Base-by-base conservation (phyloP, 495 filamentous ascomycete genomes). In the Neurospora intermedia region DNA sequence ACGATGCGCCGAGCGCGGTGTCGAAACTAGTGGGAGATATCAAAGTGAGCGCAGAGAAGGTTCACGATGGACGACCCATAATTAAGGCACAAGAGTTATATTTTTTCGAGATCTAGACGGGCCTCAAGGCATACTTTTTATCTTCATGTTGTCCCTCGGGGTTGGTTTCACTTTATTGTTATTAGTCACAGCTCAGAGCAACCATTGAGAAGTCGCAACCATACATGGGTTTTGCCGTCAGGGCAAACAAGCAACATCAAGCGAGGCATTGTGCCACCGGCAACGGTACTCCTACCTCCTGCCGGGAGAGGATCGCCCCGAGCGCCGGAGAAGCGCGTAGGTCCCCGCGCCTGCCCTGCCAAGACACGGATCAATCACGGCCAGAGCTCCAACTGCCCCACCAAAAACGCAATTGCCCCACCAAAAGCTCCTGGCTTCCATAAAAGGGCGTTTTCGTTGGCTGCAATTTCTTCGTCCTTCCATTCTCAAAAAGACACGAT, bases 401-500 rank as follows among this genome's bases (percentile, higher is more conserved):
- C 54, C 54, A 8, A 38, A 66, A 66, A 6, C 3, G 8, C 54
- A 66, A 9, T 3, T 4, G 54, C 27, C 15, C 54, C 54, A 66
- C 54, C 48, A 9, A 27, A 66, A 4, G 27, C 23, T 18, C 23
- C 6, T 13, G 23, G 27, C 54, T 59, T 31, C 54, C 54, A 66
- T 66, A 66, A 66, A 59, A 66, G 1, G 54, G 27, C 54, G 54
- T 66, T 7, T 71, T 38, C 23, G 39, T 62, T 73, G 71, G 74
- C 43, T 73, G 70, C 70, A 77, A 75, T 43, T 75, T 73, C 75
- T 76, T 73, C 73, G 18, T 70, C 40, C 71, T 75, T 73, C 73
- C 62, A 72, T 78, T 71, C 70, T 69, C 72, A 78, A 82, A 79
- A 81, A 76, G 76, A 78, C 79, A 81, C 80, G 80, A 81, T 76